phyloP scores from a whole-genome alignment of 169 alveolate genomes.

The Plasmodium vivax region DNA sequence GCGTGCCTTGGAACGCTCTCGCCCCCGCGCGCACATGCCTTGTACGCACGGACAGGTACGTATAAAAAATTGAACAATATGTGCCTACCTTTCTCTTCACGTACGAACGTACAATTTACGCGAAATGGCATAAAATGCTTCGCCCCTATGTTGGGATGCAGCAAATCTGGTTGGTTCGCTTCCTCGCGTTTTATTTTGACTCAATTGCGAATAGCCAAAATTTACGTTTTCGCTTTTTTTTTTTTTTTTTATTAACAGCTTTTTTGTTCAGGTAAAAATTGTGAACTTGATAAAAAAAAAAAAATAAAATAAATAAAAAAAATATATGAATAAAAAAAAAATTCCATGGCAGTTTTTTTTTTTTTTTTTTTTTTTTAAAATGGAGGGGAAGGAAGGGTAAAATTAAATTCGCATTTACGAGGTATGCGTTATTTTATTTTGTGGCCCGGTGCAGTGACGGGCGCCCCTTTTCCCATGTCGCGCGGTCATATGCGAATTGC shows the following conservation, averaged over 20 bases:
- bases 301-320: neutral
- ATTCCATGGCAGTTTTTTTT: neutral
- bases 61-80: neutral
- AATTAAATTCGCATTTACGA: neutral
- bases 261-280: conserved; percentile 13
- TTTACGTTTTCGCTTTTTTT: neutral
- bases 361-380: no score
- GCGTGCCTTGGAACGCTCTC: neutral
- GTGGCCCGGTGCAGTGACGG: neutral
- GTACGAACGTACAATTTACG: neutral
- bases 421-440: neutral
- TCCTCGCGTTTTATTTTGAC: conserved; percentile 1
- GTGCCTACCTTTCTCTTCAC: neutral
- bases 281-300: neutral
- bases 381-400: neutral
- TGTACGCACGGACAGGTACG: neutral
- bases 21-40: neutral
- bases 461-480: neutral
- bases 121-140: neutral
- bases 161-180: neutral
- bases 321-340: neutral
- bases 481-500: neutral
- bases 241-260: neutral
- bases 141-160: neutral
- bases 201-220: conserved; percentile 19